Evolutionary conservation across 2,329 filamentous ascomycete genomes (phyloP), one percentile per base, ranked within the genome.

Genomic region (Fusarium citri): DNA sequence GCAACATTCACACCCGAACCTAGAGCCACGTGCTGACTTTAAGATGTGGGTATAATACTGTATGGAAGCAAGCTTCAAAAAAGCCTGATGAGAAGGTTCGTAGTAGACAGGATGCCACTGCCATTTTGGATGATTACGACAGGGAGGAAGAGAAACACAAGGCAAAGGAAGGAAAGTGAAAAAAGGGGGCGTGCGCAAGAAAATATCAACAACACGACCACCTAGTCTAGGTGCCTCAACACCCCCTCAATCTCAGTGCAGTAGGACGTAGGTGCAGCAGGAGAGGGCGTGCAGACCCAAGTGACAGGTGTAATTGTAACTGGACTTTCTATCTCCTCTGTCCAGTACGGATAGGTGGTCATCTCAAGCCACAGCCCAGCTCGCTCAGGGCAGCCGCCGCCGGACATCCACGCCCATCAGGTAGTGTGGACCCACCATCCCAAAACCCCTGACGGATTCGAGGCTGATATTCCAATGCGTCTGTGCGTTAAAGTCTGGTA

Each of bases 101-200:
- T 14, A n/a, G 23, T 9, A 20, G n/a, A 53, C 22, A 51, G 30
- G 14, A 31, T 26, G 48, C 22, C 16, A 20, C 31, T 37, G 14
- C 12, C 23, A 37, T 37, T 26, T 14, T 20, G 9, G 41, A 26
- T 40, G 51, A 57, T 40, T 31, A 43, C 42, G 41, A 50, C 26
- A 61, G 48, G 55, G 47, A 57, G 34, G 30, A 23, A 47, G n/a
- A 10, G 23, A 41, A 26, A 16, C 9, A 37, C 23, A 20, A 40
- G 49, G 26, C 16, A 28, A 41, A 22, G 23, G 7, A 50, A 37
- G 20, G 18, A 22, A 51, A 26, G 46, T 40, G 37, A 28, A 45
- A 49, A 20, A 58, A 64, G 40, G 34, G 50, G 66, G 61, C 48
- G 66, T 69, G 60, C 56, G 34, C 12, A 25, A 22, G 20, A 34